Evolutionary conservation across 768 basidiomycete species (phyloP), one percentile per base, ranked within the genome.

Genomic region (Suillus brevipes): DNA sequence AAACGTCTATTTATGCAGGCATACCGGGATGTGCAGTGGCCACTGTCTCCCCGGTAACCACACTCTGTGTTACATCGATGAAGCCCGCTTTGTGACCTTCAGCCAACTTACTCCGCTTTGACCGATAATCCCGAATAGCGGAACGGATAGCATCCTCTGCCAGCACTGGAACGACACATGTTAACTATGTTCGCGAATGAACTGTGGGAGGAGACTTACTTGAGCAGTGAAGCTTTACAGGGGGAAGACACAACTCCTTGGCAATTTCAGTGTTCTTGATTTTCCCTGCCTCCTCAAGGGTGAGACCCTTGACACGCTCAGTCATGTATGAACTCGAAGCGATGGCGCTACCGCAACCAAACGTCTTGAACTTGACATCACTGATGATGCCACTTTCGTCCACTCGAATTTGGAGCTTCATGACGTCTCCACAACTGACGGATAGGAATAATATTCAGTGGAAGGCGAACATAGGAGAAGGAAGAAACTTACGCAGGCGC

Each of bases 241-340:
- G 96, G 7, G 97, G 97, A 57, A 99, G 79, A 72, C 91, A 92
- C 20, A 99, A 80, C 78, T 99, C 97, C 80, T 97, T 96, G 25
- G 97, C 97, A 75, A 99, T 99, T 77, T 99, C 97, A 13, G 97
- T 99, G 82, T 99, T 99, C 81, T 96, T 97, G 72, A 99, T 97
- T 75, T 90, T 89, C 62, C 94, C 94, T 9, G 97, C 97, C 66
- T 95, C 94, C 61, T 98, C 97, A 63, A 99, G 79, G 10, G 90
- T 89, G 66, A 99, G 84, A 31, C 97, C 97, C 80, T 89, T 97
- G 66, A 99, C 97, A 60, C 95, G 91, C 81, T 99, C 97, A 20
- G 97, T 99, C 93, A 99, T 95, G 77, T 97, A 99, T 8, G 94
- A 96, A 73, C 94, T 95, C 1, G 95, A 97, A 1, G 97, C 97